Conservation (phyloP, 202 grass and related monocot species). For the Hordeum pubiflorum region DNA sequence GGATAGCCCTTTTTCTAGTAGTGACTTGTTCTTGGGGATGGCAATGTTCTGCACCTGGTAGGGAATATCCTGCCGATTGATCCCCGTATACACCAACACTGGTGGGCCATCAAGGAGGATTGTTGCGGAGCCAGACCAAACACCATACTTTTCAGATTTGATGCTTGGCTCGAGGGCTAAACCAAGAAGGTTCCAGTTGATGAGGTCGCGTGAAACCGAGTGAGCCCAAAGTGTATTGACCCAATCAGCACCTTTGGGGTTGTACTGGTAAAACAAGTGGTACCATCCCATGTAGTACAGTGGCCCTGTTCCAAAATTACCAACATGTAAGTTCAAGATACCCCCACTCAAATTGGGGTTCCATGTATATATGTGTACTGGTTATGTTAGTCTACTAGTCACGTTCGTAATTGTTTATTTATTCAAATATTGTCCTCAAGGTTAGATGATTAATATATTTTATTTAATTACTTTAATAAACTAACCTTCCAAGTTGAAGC, state of each 20-base stretch:
- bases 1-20: background rate
- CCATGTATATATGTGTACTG: background rate
- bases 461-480: too few relatives aligned
- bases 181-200: conserved; percentile 42
- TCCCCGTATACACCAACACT: conserved; percentile 45
- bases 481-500: background rate
- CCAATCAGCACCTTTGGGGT: background rate
- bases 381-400: background rate
- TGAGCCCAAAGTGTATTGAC: background rate
- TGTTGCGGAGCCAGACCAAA: conserved; percentile 56
- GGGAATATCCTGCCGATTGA: background rate
- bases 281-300: background rate
- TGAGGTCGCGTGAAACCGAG: conserved; percentile 4
- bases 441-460: background rate
- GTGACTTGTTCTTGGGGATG: conserved; percentile 36
- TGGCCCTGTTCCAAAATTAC: conserved; percentile 5
- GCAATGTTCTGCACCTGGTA: conserved; percentile 54
- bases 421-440: background rate
- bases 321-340: background rate
- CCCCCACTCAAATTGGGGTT: too few relatives aligned
- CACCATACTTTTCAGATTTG: conserved; percentile 35
- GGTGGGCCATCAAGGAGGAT: conserved; percentile 37
- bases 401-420: background rate
- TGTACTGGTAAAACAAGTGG: background rate
- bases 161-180: conserved; percentile 30